Evolutionary conservation across 2,329 filamentous ascomycete genomes (phyloP), one percentile per base, ranked within the genome.

Genomic region (Graphilbum sp.): DNA sequence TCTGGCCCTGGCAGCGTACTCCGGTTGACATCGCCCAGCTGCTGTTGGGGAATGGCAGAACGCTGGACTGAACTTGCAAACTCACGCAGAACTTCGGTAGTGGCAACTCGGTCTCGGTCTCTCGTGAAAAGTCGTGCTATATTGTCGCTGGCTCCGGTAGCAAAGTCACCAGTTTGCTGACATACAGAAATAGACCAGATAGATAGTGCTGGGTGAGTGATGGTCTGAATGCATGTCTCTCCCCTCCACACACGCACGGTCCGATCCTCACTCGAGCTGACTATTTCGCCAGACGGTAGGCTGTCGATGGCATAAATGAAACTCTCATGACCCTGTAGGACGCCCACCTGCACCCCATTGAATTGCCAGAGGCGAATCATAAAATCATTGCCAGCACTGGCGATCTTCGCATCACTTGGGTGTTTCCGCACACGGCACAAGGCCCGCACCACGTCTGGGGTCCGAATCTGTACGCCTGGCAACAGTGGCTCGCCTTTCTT

Each of bases 171-270:
- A 35, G 73, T 92, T 44, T 84, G 75, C 1, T 67, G 53, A 51
- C 83, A 90, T 11, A 73, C 81, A n/a, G 86, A 82, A 16, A 98
- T 85, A 13, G 75, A 69, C 90, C 90, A 98, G 5, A 98, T 87
- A 0, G 88, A 96, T 39, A 96, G 92, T 10, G 90, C 90, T 11
- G 90, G 90, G 51, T 95, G 86, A 1, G 88, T 95, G 46, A 98
- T 96, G 30, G 88, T 95, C 57, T 98, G 90, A 34, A 94, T 61
- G 54, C 88, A 96, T 40, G 86, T 69, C 13, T 64, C 71, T 33
- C 79, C 82, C 47, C 72, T 78, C 90, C 92, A 98, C 53, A 98
- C 65, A 37, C 85, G 73, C 25, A 93, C 74, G 0, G 90, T 95
- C n/a, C 90, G 74, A 58, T 98, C 90, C 57, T 98, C 90, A 16